Base-by-base conservation (phyloP, 805 yeast genomes). In the Candida multigemmis region DNA sequence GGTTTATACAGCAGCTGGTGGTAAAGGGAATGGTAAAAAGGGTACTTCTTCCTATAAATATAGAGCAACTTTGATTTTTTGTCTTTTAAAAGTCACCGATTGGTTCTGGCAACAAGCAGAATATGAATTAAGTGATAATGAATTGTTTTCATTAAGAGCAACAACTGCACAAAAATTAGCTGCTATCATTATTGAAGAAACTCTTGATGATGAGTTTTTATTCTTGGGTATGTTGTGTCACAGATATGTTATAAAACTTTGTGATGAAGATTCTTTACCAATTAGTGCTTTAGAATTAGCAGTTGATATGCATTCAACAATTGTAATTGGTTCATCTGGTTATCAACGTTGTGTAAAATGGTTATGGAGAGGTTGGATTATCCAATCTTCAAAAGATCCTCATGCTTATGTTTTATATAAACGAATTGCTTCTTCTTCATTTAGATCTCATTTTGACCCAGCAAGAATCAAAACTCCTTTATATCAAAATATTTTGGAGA, bases 281-380 rank as follows among this genome's bases (percentile, higher is more conserved):
- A 53, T 67, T n/a, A 78, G 72, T 51, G 94, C 86, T 0, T 55
- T 85, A 36, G 96, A 85, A 47, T 50, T 84, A 42, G 94, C 94
- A 0, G 85, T 82, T 15, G 95, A 85, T 45, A 71, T 76, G 71
- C 94, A 85, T 40, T 71, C 81, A 7, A 76, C 87, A 6, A 65
- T 68, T 13, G 77, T 84, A 11, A 82, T 86, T 40, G 77, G 85
- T 2, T 73, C 93, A 0, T 59, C 78, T 6, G 95, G 94, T 0
- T 85, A 74, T 49, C 94, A 85, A 51, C 59, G 94, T 28, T 83
- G 94, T 55, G 68, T 84, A 42, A 74, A 77, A 38, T 85, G 94
- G 94, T 52, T 85, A 25, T 85, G 96, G 96, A 61, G 87, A 31
- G 96, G 96, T 16, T 83, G 94, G 94, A 81, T 85, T 35, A 66